Percentiles rank a stretch among this genome's conserved stretches.
phyloP scores from a whole-genome alignment of 441 rosid genomes.

The Isatis lusitanica region DNA sequence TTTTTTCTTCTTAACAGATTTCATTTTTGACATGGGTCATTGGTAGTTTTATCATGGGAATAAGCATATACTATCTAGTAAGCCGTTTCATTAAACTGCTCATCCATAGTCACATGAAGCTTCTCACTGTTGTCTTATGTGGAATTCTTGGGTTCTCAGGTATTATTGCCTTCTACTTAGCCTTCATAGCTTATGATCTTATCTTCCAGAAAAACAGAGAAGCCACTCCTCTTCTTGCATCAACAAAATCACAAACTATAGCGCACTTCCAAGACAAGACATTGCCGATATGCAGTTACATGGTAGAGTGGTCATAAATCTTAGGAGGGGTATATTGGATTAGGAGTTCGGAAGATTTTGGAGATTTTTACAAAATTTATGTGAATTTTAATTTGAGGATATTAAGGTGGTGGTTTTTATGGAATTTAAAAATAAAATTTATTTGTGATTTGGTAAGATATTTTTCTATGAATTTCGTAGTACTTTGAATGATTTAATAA shows the following conservation, averaged over 20 bases:
- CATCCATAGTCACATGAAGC: constrained; percentile 51
- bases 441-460: too few species aligned
- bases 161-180: constrained; percentile 67
- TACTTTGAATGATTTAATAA: too few species aligned
- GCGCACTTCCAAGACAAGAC: constrained; percentile 73
- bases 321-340: background rate
- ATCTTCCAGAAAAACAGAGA: constrained; percentile 64
- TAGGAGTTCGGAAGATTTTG: too few species aligned
- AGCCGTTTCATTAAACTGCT: constrained; percentile 64
- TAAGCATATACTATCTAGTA: constrained; percentile 72
- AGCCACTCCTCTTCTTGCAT: constrained; percentile 47
- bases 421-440: too few species aligned
- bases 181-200: constrained; percentile 58
- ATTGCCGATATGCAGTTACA: constrained; percentile 86
- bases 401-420: too few species aligned
- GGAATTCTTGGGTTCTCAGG: constrained; percentile 69
- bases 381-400: too few species aligned
- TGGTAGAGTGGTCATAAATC: constrained; percentile 38
- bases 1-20: constrained; percentile 40
- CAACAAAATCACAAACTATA: constrained; percentile 40
- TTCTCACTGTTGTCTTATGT: constrained; percentile 42
- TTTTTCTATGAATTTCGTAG: too few species aligned
- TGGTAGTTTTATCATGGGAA: constrained; percentile 76
- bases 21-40: constrained; percentile 73
- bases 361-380: too few species aligned